These are phyloP conservation scores for Diaporthe ilicicola DNA, from an alignment of 2,329 filamentous ascomycete genomes.

Conservation along the genomic window DNA sequence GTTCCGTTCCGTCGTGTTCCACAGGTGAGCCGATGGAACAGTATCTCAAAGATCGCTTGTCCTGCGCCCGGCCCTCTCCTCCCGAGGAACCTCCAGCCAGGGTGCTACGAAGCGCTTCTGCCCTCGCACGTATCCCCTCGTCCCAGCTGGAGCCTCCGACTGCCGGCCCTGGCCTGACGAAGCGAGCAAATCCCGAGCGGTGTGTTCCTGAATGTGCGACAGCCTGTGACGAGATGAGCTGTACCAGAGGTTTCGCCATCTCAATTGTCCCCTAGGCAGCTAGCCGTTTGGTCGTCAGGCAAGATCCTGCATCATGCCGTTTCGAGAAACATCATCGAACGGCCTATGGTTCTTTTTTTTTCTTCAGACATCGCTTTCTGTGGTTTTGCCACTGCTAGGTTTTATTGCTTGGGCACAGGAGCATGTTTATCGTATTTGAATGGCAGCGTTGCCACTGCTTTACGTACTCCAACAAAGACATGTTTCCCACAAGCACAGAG, in stretches of 20 bases:
- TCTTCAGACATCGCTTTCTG: not conserved
- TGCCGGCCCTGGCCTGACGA: not conserved
- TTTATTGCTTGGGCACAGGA: too few species aligned
- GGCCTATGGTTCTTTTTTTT: not conserved
- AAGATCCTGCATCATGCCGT: constrained; percentile 26
- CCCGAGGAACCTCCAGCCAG: not conserved
- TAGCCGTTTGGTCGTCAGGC: constrained; percentile 22
- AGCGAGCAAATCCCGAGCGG: constrained; percentile 18
- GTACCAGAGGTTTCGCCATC: constrained; percentile 24
- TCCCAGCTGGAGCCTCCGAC: not conserved
- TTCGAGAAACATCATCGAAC: constrained; percentile 10
- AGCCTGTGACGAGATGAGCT: not conserved
- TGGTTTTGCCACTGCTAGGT: not conserved
- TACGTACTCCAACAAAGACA: not conserved
- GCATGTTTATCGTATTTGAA: not conserved
- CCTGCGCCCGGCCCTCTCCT: not conserved
- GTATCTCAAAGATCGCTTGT: constrained; percentile 15
- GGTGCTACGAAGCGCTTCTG: not conserved
- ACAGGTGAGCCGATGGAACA: constrained; percentile 1
- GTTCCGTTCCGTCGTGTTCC: constrained; percentile 9
- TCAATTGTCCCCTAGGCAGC: not conserved
- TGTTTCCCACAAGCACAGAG: not conserved
- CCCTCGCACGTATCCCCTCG: not conserved
- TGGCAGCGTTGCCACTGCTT: not conserved
- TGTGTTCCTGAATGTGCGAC: constrained; percentile 27